Evolutionary conservation across 2,329 filamentous ascomycete genomes (phyloP).

Genomic region (Aspergillus clavatus): DNA sequence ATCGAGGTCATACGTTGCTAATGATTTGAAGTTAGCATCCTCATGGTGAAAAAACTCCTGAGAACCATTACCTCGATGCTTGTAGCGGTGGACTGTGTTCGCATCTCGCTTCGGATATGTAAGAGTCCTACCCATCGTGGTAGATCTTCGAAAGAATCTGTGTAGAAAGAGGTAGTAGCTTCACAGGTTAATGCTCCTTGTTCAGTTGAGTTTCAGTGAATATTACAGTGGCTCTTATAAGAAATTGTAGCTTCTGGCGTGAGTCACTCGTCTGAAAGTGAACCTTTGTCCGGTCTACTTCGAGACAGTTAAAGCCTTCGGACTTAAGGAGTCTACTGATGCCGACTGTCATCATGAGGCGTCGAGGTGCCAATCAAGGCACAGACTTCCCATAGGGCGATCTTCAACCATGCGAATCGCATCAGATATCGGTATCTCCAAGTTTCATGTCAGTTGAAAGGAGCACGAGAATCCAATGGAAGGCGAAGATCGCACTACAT

Average conservation of each 20-base stretch:
- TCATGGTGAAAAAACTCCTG: no score
- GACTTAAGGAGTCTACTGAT: background rate
- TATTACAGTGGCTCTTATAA: background rate
- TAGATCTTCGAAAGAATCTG: background rate
- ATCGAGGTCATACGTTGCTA: slow-evolving; percentile 66
- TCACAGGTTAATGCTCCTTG: no score
- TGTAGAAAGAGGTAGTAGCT: background rate
- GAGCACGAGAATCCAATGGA: slow-evolving; percentile 2
- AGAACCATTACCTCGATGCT: slow-evolving; percentile 51
- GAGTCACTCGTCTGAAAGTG: no score
- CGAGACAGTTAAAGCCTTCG: no score
- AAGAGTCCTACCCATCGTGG: slow-evolving; percentile 39
- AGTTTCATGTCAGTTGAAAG: background rate
- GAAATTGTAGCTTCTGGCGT: no score
- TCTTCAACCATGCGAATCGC: no score
- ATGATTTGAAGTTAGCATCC: slow-evolving; percentile 8
- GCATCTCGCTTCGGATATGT: slow-evolving; percentile 59
- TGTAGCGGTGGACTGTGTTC: slow-evolving; percentile 65
- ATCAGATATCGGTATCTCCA: background rate
- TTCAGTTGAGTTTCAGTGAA: no score
- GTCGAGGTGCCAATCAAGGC: background rate
- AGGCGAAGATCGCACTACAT: slow-evolving; percentile 3
- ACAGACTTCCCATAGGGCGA: no score
- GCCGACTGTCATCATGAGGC: background rate
- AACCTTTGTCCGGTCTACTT: no score